Percentiles rank a stretch among this genome's conserved stretches.
Conservation (phyloP, 495 filamentous ascomycete species). For the Hypoxylon cercidicola region DNA sequence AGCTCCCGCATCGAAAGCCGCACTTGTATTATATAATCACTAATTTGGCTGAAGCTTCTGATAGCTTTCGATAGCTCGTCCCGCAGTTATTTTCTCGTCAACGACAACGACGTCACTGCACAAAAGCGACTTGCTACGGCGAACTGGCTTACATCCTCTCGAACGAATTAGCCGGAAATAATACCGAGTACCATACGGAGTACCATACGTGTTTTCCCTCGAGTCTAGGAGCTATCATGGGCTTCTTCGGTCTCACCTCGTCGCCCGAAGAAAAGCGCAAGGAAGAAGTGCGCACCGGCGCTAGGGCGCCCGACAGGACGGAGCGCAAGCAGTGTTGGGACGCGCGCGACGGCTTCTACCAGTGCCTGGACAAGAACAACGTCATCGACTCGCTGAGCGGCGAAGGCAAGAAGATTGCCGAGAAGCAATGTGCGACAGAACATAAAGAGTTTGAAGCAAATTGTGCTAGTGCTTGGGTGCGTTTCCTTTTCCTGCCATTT, state of each 20-base stretch:
- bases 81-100: conserved; percentile 8
- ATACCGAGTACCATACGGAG: too few relatives aligned
- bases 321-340: conserved; percentile 87
- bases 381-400: conserved; percentile 89
- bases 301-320: conserved; percentile 78
- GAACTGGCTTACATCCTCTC: background rate
- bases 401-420: conserved; percentile 64
- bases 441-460: conserved; percentile 74
- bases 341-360: conserved; percentile 84
- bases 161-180: too few relatives aligned
- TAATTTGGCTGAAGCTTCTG: conserved; percentile 2
- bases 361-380: conserved; percentile 79
- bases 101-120: conserved; percentile 13
- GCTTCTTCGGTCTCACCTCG: conserved; percentile 54
- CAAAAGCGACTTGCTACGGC: conserved; percentile 6
- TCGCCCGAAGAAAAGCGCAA: conserved; percentile 60
- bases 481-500: conserved; percentile 39
- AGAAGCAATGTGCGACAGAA: conserved; percentile 73
- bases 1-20: background rate
- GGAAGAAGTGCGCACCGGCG: conserved; percentile 65
- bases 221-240: conserved; percentile 47
- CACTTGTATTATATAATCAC: conserved; percentile 21
- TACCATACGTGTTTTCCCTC: background rate
- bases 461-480: conserved; percentile 84
- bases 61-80: conserved; percentile 28